Base-by-base conservation (phyloP, 129 eudicot species). In the Centaurea solstitialis region DNA sequence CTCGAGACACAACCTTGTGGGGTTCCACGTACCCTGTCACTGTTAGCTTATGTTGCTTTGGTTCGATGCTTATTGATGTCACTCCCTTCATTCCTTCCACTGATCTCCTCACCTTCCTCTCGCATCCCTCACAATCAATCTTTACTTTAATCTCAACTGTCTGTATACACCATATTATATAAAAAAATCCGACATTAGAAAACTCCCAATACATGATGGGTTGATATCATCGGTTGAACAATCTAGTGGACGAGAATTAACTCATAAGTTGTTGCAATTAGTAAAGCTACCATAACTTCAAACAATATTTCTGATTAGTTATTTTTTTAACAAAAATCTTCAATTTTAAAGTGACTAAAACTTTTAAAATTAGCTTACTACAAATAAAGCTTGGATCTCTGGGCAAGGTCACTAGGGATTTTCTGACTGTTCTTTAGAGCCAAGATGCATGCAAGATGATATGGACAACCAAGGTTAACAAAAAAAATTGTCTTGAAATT, bases 11-110 rank as follows among this genome's bases (percentile, higher is more conserved):
- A 72, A 94, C 97, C 91, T 90, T 94, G n/a, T 84, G 82, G 1
- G 98, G 97, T 13, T 92, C 93, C 22, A 94, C 94, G 9, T 92
- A 94, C 6, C 98, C 98, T 2, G 68, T 73, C 1, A 94, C 98
- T 6, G 91, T 92, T n/a, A 94, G 89, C 87, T 92, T 94, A 88
- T 76, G 76, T 72, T 88, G 93, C 85, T 89, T 94, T 7, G 96
- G 94, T 59, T 85, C 87, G 0, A 94, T 82, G 47, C 79, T 86
- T n/a, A 94, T 85, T 0, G 97, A 91, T 15, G 87, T 85, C 79
- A 94, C 98, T 21, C 98, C 98, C 43, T 87, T 92, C 98, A 92
- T 92, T 72, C 98, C 98, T 78, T 94, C 97, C 5, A 94, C 98
- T 0, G 97, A 84, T 66, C 96, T 84, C 77, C 93, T 82, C 71